phyloP scores from a whole-genome alignment of 441 rosid genomes.

The Populus hybrid region DNA sequence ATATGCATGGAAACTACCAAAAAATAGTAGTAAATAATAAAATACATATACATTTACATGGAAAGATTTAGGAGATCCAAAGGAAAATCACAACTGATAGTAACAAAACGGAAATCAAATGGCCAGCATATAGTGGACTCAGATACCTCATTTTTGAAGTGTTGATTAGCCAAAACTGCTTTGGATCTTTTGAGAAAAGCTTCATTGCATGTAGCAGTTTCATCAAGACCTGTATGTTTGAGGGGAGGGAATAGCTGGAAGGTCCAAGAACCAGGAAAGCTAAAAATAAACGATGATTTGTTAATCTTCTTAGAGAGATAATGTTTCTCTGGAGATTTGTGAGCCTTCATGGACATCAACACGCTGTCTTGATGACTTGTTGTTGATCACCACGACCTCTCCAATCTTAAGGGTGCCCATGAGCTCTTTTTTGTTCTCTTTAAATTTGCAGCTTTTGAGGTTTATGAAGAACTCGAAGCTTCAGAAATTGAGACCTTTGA shows the following conservation, averaged over 20 bases:
- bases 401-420: neutral
- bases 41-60: no score
- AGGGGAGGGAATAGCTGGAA: neutral
- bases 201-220: neutral
- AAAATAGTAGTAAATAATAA: no score
- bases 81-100: neutral
- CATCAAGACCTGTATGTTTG: no score
- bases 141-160: neutral
- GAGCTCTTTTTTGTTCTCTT: neutral
- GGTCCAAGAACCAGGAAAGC: neutral
- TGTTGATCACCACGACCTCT: neutral
- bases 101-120: neutral
- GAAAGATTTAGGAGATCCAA: no score
- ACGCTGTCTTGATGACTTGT: neutral
- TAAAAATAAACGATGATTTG: neutral
- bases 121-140: neutral
- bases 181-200: no score
- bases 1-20: neutral
- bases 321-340: neutral
- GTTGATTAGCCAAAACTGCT: neutral
- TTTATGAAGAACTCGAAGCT: no score
- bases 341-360: neutral
- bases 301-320: neutral
- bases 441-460: neutral
- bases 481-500: no score